Base-by-base conservation (phyloP, 2,329 filamentous ascomycete species). In the Alternaria sp. region DNA sequence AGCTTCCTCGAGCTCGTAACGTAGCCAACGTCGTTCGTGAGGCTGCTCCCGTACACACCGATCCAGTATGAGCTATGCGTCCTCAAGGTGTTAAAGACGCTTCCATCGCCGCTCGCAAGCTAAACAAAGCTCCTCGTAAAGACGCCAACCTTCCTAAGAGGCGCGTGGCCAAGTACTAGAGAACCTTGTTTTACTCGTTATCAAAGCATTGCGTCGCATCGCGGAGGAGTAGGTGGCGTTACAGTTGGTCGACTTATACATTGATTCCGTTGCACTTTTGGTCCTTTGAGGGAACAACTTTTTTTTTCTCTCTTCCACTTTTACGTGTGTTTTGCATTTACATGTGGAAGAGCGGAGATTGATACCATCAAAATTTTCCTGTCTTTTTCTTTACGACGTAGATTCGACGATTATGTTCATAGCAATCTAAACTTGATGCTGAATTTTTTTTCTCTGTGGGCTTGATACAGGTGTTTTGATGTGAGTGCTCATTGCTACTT, bases 81-180 rank as follows among this genome's bases (percentile, higher is more conserved):
- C 17, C 17, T 17, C 17, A 17, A 17, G 17, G 17, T 17, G 17
- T 17, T 17, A 17, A 17, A 17, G 17, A 17, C 17, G 17, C 17
- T 17, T 17, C 17, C 17, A 17, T 17, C 17, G 17, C 17, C 17
- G 17, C 17, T 17, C 17, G 17, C 17, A 17, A 17, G 17, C 17
- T 17, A 17, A 17, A 17, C 17, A 17, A 17, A 17, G 17, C 17
- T 17, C 17, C 17, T 17, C 17, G 17, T 17, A 17, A 17, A 17
- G 17, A 17, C 17, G 17, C 17, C 17, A 17, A 17, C 17, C 17
- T 17, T 17, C 17, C 17, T 17, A 17, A 48, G 13, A 48, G 31
- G 44, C 44, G 44, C 14, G 13, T 26, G 13, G 29, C 13, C 44
- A 48, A 48, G 44, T 48, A 48, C 44, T 48, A 48, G 33, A 48